Evolutionary conservation across 257 asterid genomes (phyloP).

Genomic region (Galeopsis tetrahit): DNA sequence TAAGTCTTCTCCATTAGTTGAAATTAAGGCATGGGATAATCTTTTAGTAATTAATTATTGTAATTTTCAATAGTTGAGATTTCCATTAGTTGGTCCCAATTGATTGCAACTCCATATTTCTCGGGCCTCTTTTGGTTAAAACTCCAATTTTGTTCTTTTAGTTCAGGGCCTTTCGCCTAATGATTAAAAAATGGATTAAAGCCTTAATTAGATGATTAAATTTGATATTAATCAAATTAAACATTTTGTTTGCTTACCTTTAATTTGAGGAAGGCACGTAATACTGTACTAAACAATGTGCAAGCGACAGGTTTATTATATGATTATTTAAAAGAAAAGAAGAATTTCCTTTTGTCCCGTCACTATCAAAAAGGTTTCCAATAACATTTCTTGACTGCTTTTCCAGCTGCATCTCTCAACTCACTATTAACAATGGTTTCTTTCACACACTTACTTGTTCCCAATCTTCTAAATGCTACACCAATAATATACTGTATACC

Average conservation of each 20-base stretch:
- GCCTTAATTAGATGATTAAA: too few relatives aligned
- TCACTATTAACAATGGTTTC: background rate
- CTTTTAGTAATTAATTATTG: too few relatives aligned
- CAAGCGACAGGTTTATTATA: background rate
- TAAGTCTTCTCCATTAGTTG: too few relatives aligned
- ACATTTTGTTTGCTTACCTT: background rate
- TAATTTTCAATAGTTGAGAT: too few relatives aligned
- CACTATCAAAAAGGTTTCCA: constrained; percentile 10
- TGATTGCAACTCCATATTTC: too few relatives aligned
- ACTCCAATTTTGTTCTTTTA: too few relatives aligned
- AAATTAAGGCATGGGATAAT: too few relatives aligned
- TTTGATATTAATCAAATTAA: too few relatives aligned
- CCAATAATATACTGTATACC: background rate
- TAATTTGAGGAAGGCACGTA: constrained; percentile 23
- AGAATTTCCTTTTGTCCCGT: background rate
- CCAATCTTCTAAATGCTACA: background rate
- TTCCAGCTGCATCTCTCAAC: background rate
- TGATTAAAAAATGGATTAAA: too few relatives aligned
- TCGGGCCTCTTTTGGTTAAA: too few relatives aligned
- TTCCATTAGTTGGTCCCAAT: too few relatives aligned
- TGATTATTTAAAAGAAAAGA: background rate
- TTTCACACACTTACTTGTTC: background rate
- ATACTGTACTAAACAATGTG: background rate
- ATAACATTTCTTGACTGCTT: background rate
- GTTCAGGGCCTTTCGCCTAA: too few relatives aligned